These are phyloP conservation scores for Neonectria hederae DNA, from an alignment of 2,329 filamentous ascomycete species.

Conservation along the genomic window DNA sequence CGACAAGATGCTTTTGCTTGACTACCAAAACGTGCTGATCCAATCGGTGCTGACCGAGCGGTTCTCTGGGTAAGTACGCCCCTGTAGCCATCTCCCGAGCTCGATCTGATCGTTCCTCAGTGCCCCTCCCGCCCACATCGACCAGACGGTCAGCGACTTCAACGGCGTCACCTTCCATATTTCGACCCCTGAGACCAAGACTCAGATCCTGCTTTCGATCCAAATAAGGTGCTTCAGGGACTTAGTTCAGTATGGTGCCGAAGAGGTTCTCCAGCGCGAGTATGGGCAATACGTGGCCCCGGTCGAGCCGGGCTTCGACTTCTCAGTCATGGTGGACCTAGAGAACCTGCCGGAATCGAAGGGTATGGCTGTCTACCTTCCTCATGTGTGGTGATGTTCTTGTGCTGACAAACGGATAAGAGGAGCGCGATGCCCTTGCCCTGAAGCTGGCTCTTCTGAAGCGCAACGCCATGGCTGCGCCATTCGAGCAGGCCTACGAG, in stretches of 20 bases:
- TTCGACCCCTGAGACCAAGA: constrained; percentile 92
- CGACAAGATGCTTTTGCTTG: constrained; percentile 84
- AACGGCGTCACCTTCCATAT: constrained; percentile 99
- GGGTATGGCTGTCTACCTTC: constrained; percentile 56
- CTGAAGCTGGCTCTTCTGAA: constrained; percentile 90
- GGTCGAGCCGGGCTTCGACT: constrained; percentile 93
- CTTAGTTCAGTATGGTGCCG: constrained; percentile 90
- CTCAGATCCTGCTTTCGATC: constrained; percentile 93
- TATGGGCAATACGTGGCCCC: constrained; percentile 91
- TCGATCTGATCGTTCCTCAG: constrained; percentile 62
- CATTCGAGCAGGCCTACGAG: constrained; percentile 96
- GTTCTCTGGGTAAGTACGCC: constrained; percentile 77
- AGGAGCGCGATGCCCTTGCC: constrained; percentile 86
- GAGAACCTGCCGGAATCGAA: constrained; percentile 85
- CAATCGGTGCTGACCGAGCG: constrained; percentile 95
- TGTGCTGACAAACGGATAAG: constrained; percentile 53
- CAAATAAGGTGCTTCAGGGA: constrained; percentile 95
- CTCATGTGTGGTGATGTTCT: background rate
- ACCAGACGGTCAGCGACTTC: constrained; percentile 98
- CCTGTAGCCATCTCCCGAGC: constrained; percentile 16
- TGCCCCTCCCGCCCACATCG: constrained; percentile 86
- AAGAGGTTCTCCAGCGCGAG: constrained; percentile 90
- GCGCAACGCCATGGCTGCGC: constrained; percentile 98
- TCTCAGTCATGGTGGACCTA: constrained; percentile 90
- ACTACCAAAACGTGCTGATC: constrained; percentile 98